Base-by-base conservation (phyloP, 208 protist species). In the Leptomonas pyrrhocoris region DNA sequence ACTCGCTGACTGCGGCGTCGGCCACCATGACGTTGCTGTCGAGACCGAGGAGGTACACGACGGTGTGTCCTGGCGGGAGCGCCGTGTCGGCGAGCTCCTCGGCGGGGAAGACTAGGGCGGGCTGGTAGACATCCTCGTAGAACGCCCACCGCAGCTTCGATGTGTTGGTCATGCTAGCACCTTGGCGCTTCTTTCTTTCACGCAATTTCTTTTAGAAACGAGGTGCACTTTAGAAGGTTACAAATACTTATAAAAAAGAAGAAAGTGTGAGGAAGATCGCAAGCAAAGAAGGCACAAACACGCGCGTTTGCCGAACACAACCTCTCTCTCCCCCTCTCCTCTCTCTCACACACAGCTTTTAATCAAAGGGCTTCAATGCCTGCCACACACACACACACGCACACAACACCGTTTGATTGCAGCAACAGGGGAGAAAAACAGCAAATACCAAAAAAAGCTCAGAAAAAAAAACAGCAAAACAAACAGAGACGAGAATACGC, bases 41-140 rank as follows among this genome's bases (percentile, higher is more conserved):
- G 23, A 74, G 80, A 15, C 85, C 88, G 2, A 95, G 73, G 42
- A 95, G 91, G 72, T 85, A 89, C 19, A 95, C 90, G 66, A 92
- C 91, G 5, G 49, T 50, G 63, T 82, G 59, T 13, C 79, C 83
- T 4, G 59, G 27, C 9, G 79, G 80, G 34, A 85, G 58, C 48
- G 81, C 71, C 28, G 55, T 36, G 16, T 73, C 58, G 68, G 45
- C 48, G 12, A 78, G 64, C 55, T 95, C 88, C 19, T 67, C 70
- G 8, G 72, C 23, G 4, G 81, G 77, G 16, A 92, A 78, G 28
- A 84, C 51, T 38, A 94, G 64, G 45, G 84, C 85, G 42, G 82
- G 75, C 77, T 94, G 92, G 71, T 88, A 88, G 30, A 90, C 73
- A 53, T 79, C 82, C 34, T 88, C 90, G 67, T 89, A 93, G 25